Percentiles rank a stretch among this genome's conserved stretches.
Evolutionary conservation across 768 basidiomycete species (phyloP).

Genomic region (Lactarius deliciosus): DNA sequence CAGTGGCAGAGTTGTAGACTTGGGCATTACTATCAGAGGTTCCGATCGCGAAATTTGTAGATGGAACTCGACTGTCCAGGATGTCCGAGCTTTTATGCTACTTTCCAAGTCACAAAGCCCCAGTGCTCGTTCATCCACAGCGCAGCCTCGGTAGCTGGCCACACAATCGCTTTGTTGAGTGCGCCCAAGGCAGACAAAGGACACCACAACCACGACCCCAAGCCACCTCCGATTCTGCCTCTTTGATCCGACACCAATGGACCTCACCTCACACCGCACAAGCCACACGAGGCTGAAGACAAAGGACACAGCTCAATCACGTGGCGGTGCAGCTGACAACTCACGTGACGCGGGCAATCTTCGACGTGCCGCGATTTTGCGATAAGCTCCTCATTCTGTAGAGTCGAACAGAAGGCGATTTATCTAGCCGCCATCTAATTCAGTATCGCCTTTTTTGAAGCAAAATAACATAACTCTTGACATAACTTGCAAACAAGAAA

Average conservation of each 20-base stretch:
- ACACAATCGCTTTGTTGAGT: not conserved
- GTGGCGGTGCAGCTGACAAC: not conserved
- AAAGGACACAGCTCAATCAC: not conserved
- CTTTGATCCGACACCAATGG: not conserved
- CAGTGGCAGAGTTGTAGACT: not conserved
- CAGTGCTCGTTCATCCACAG: conserved; percentile 12
- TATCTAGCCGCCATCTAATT: too few species aligned
- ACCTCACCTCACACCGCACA: not conserved
- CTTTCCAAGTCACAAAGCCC: conserved; percentile 4
- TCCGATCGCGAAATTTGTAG: not conserved
- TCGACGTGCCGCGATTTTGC: too few species aligned
- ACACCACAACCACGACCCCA: not conserved
- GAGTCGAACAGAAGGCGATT: too few species aligned
- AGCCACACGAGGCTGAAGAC: not conserved
- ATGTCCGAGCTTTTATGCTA: conserved; percentile 11
- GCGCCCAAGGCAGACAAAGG: conserved; percentile 12
- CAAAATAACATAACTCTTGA: too few species aligned
- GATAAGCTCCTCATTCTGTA: too few species aligned
- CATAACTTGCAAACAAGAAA: not conserved
- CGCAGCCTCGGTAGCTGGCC: not conserved
- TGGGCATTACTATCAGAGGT: not conserved
- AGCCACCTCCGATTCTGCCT: not conserved
- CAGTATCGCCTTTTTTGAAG: too few species aligned
- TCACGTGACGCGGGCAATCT: not conserved
- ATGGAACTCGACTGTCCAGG: not conserved